Evolutionary conservation across 106 monocot genomes (phyloP), one percentile per base, ranked within the genome.

Genomic region (Dendrobium huoshanense): DNA sequence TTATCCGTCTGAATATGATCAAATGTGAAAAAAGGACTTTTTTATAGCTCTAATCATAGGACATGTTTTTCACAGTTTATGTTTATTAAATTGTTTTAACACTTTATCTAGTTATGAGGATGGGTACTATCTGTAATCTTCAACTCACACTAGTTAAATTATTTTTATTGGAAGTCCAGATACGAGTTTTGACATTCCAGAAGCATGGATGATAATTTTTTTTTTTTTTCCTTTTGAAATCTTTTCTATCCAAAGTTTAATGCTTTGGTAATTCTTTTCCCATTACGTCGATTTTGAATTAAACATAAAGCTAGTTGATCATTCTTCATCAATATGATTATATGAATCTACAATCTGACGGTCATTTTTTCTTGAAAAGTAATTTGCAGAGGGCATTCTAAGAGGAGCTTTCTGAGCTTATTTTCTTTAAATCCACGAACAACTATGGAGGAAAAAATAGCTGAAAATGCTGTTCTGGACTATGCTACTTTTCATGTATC

Each of bases 381-480:
- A 16, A 18, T 42, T 74, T 74, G 13, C 22, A 74, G 20, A 37
- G 72, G 72, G 37, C 72, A 25, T 72, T 54, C 54, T 65, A 65
- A 65, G 29, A 72, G 19, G 43, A 44, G 42, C 20, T 41, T 44
- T 74, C 43, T 43, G 20, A 74, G 41, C 44, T 74, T 42, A 44
- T 42, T 74, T 74, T 74, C 43, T 20, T 74, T 41, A 51, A 47
- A 76, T 10, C 25, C 5, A 43, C 27, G n/a, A 22, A 75, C 42
- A 22, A 87, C 67, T 5, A 93, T 93, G 93, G 88, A 82, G 33
- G 77, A 61, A 56, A 85, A 78, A 45, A 77, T 87, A 67, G 80
- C 82, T 88, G 82, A 65, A 59, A 84, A 85, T 83, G 80, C 42
- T 20, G 67, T 83, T 76, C 81, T 96, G 56, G 95, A 96, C 82